phyloP scores from a whole-genome alignment of 305 asterid species.

The Fraxinus sp. region DNA sequence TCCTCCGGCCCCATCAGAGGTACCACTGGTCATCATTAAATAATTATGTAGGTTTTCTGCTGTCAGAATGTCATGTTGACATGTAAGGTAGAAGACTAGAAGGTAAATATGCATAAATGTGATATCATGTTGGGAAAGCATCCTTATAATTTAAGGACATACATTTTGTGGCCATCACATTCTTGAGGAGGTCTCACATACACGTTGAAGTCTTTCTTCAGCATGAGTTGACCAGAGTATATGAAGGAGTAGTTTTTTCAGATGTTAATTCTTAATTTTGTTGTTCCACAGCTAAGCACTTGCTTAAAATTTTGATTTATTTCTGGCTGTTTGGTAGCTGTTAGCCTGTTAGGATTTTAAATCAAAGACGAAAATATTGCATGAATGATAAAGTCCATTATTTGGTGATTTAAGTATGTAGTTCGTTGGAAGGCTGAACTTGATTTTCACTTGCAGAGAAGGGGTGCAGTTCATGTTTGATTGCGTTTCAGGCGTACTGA shows the following conservation, averaged over 20 bases:
- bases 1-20: slow-evolving; percentile 99
- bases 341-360: slow-evolving; percentile 4
- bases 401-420: slow-evolving; percentile 6
- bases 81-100: slow-evolving; percentile 10
- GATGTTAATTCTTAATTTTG: slow-evolving; percentile 18
- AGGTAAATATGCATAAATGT: slow-evolving; percentile 10
- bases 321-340: neutral
- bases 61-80: slow-evolving; percentile 13
- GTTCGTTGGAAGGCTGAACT: slow-evolving; percentile 27
- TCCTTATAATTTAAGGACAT: slow-evolving; percentile 7
- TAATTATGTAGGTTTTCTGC: slow-evolving; percentile 15
- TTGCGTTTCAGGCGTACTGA: slow-evolving; percentile 78
- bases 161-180: slow-evolving; percentile 18
- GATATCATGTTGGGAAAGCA: neutral
- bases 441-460: slow-evolving; percentile 68
- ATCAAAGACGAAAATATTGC: neutral
- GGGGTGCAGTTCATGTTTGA: slow-evolving; percentile 99
- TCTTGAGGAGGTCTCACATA: neutral
- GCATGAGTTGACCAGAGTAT: slow-evolving; percentile 10
- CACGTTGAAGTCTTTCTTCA: slow-evolving; percentile 12
- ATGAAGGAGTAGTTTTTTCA: neutral
- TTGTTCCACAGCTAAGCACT: slow-evolving; percentile 11
- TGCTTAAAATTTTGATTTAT: slow-evolving; percentile 16
- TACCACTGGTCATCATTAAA: slow-evolving; percentile 22
- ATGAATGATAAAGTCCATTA: neutral